These are phyloP conservation scores for Panicum miliaceum DNA, from an alignment of 176 grass and related monocot genomes.

Conservation along the genomic window DNA sequence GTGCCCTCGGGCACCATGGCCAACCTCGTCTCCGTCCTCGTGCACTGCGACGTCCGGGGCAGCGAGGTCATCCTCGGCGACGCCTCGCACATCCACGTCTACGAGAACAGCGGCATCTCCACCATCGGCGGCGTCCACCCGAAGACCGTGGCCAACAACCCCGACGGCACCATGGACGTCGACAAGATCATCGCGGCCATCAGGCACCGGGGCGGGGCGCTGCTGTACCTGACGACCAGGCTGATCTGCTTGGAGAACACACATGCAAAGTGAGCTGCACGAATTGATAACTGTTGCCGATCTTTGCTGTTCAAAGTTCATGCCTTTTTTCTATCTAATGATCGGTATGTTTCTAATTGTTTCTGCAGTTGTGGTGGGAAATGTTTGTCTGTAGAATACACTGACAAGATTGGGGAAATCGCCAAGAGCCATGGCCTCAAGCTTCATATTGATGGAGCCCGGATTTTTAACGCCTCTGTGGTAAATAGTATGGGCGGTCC, in stretches of 20 bases:
- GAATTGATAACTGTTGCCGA: neutral
- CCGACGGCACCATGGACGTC: conserved; percentile 85
- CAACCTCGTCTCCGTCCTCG: conserved; percentile 87
- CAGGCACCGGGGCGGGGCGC: conserved; percentile 43
- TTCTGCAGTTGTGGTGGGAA: conserved; percentile 74
- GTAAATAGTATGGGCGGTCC: conserved; percentile 49
- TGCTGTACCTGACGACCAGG: conserved; percentile 80
- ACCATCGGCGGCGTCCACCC: conserved; percentile 85
- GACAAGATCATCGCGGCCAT: conserved; percentile 71
- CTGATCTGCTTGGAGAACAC: conserved; percentile 98
- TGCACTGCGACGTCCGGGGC: conserved; percentile 79
- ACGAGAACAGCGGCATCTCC: conserved; percentile 92
- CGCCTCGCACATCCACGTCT: conserved; percentile 86
- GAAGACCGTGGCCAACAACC: conserved; percentile 71
- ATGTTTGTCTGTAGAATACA: conserved; percentile 76
- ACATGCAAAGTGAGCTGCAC: conserved; percentile 79
- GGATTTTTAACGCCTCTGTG: conserved; percentile 94
- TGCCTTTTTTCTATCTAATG: neutral
- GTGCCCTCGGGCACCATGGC: conserved; percentile 98
- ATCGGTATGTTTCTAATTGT: neutral
- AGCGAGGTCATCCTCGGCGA: conserved; percentile 93
- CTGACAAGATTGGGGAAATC: conserved; percentile 78
- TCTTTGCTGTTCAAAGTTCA: neutral
- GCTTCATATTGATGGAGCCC: conserved; percentile 95
- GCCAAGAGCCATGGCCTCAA: conserved; percentile 76